These are phyloP conservation scores for Myxozyma udenii DNA, from an alignment of 805 yeast genomes.

Conservation along the genomic window DNA sequence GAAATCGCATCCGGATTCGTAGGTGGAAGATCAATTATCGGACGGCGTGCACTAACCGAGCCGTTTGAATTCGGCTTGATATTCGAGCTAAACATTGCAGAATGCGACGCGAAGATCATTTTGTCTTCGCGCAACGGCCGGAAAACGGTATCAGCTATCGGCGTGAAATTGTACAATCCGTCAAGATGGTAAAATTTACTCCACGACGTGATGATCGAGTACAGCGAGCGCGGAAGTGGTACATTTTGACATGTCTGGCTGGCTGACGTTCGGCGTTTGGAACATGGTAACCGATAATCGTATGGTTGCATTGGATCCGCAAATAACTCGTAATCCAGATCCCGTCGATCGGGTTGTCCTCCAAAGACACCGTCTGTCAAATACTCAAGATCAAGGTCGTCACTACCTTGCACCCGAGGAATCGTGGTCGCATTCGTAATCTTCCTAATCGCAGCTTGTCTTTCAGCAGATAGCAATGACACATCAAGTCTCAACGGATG, in stretches of 20 bases:
- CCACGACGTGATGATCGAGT: conserved; percentile 39
- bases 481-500: conserved; percentile 78
- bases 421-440: background rate
- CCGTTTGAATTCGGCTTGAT: conserved; percentile 6
- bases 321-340: background rate
- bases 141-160: conserved; percentile 15
- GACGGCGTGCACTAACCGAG: conserved; percentile 2
- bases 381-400: background rate
- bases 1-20: conserved; percentile 24
- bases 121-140: background rate
- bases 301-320: background rate
- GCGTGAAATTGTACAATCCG: conserved; percentile 24
- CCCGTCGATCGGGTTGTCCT: background rate
- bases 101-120: conserved; percentile 13
- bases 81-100: conserved; percentile 11
- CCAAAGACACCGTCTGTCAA: background rate
- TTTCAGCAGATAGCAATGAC: conserved; percentile 33
- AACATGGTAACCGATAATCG: background rate
- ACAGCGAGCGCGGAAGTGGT: conserved; percentile 31
- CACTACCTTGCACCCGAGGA: conserved; percentile 2
- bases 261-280: background rate
- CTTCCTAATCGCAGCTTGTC: background rate
- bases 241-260: conserved; percentile 17
- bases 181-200: conserved; percentile 35
- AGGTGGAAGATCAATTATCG: conserved; percentile 23